Percentiles rank a stretch among this genome's conserved stretches.
Evolutionary conservation across 2,329 filamentous ascomycete species (phyloP).

Genomic region (Elsinoe perseae): DNA sequence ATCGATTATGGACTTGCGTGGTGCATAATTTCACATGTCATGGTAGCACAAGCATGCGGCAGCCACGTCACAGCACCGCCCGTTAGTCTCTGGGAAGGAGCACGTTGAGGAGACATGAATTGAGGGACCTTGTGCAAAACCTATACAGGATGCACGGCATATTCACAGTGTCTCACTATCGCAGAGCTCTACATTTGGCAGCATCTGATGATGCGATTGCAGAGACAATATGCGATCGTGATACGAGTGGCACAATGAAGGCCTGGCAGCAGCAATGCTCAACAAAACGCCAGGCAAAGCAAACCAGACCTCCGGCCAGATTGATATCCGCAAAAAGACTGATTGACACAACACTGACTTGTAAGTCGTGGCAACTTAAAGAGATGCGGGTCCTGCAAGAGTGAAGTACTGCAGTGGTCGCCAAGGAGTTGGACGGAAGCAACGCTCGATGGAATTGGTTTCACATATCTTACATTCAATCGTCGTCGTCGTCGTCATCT

Average conservation of each 20-base stretch:
- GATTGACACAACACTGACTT: conserved; percentile 78
- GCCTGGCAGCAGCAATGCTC: not conserved
- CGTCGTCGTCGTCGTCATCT: conserved; percentile 48
- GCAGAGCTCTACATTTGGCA: not conserved
- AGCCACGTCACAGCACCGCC: not conserved
- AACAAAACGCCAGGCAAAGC: conserved; percentile 13
- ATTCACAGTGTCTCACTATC: not conserved
- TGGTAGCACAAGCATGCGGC: not conserved
- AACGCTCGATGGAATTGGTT: not conserved
- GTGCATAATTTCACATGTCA: not conserved
- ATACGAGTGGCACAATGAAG: conserved; percentile 9
- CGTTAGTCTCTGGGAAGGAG: not conserved
- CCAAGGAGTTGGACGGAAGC: not conserved
- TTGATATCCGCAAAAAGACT: conserved; percentile 91
- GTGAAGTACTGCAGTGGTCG: not conserved
- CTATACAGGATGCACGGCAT: too few relatives aligned
- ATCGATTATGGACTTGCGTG: not conserved
- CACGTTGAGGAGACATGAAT: not conserved
- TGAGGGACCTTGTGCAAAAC: not conserved
- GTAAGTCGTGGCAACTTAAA: conserved; percentile 92
- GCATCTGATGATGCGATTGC: not conserved
- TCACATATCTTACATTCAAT: conserved; percentile 19
- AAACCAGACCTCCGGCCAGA: conserved; percentile 4
- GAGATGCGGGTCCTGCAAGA: conserved; percentile 57
- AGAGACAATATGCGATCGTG: not conserved